Evolutionary conservation across 305 asterid species (phyloP), one percentile per base, ranked within the genome.

Genomic region (Solanum chacoense): DNA sequence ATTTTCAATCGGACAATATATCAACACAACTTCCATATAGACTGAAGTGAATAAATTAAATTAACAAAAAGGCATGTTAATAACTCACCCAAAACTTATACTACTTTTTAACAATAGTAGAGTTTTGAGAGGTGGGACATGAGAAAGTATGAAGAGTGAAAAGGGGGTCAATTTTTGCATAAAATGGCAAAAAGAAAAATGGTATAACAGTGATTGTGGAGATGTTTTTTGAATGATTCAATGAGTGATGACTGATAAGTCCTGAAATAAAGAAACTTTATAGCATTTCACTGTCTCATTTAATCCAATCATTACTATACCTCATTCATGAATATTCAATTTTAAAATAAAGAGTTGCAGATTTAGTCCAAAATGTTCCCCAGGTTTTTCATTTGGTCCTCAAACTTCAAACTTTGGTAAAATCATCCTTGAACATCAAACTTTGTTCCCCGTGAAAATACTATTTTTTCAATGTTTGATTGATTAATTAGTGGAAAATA

Each of bases 181-280:
- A 50, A 83, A 83, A 83, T 83, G 86, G 40, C 72, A 20, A 81
- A 42, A 45, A 29, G 38, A 81, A 45, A 45, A 42, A 80, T 40
- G 72, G 86, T 22, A 73, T 55, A 16, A 20, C n/a, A 85, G 85
- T 50, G 86, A 42, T 42, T 42, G 18, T 80, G 18, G 37, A 42
- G 38, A 29, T 42, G 38, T 81, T 26, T 7, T 40, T 40, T 81
- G 38, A 18, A 45, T 45, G 86, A 81, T 2, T 20, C 35, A 42
- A 81, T 45, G 71, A 81, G 71, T 45, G 86, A 8, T 40, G 5
- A 79, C 7, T 78, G 84, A 78, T 80, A 55, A 80, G 67, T 40
- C 69, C 85, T 28, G 86, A 81, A 80, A 42, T 42, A 80, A 40
- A 80, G 85, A 40, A 80, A 80, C 85, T 80, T 80, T 80, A 81